These are phyloP conservation scores for Boletellus sp. DNA, from an alignment of 768 basidiomycete species.

Conservation along the genomic window DNA sequence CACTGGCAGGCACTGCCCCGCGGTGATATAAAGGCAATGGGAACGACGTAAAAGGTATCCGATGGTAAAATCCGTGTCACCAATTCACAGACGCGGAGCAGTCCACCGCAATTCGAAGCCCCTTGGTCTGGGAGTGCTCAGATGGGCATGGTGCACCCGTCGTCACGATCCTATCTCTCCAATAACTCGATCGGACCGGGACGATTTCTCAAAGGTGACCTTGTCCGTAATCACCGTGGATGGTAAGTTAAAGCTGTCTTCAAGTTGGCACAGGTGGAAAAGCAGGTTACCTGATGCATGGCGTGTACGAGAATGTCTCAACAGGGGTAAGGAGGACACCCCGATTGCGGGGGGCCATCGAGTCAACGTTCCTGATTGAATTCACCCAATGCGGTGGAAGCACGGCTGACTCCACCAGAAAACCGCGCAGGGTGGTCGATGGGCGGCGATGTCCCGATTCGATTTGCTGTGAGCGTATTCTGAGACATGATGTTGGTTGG, in stretches of 20 bases:
- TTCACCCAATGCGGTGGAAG: no score
- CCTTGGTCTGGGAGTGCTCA: no score
- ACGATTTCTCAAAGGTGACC: background rate
- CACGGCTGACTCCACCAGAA: no score
- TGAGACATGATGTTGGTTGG: no score
- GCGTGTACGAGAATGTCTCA: background rate
- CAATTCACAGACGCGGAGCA: background rate
- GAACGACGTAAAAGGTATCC: no score
- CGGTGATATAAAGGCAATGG: background rate
- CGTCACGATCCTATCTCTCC: background rate
- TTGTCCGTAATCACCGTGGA: background rate
- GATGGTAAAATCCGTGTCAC: background rate
- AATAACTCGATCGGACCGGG: background rate
- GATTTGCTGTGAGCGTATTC: no score
- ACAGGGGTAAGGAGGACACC: background rate
- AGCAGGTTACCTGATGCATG: background rate
- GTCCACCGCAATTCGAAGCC: background rate
- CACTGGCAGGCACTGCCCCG: background rate
- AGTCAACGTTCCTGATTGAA: background rate
- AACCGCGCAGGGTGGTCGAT: no score
- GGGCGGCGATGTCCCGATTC: no score
- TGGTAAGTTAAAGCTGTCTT: background rate
- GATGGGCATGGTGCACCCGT: no score
- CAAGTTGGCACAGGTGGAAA: background rate
- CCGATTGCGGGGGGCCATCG: background rate